Conservation (phyloP, 495 filamentous ascomycete genomes). For the Hyaloscypha bicolor region DNA sequence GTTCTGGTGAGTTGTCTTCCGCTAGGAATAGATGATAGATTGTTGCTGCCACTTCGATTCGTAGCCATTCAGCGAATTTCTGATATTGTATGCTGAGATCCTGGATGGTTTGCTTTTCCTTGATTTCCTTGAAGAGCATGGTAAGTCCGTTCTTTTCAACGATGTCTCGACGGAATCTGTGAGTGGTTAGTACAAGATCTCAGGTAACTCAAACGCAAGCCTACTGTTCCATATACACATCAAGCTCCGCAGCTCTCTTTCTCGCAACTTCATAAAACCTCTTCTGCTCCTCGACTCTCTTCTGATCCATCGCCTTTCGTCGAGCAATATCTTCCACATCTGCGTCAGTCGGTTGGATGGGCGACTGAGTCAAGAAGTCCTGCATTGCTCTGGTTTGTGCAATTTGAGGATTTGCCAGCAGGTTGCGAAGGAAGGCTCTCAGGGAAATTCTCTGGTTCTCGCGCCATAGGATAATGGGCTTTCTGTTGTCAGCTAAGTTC, state of each 20-base stretch:
- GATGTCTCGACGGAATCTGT: slow-evolving; percentile 58
- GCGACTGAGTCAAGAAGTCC: slow-evolving; percentile 74
- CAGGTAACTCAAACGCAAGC: slow-evolving; percentile 33
- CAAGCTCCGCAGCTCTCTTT: slow-evolving; percentile 85
- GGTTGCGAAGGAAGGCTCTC: slow-evolving; percentile 81
- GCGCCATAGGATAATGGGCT: slow-evolving; percentile 66
- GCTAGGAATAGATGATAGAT: slow-evolving; percentile 97
- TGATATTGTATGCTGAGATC: slow-evolving; percentile 93
- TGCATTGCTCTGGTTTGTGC: slow-evolving; percentile 78
- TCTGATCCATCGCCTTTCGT: slow-evolving; percentile 82
- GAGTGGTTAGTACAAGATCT: neutral
- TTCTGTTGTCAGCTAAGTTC: neutral
- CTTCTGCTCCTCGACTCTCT: slow-evolving; percentile 87
- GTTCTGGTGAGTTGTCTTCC: slow-evolving; percentile 94
- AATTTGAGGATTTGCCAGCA: slow-evolving; percentile 82
- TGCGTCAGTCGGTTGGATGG: slow-evolving; percentile 74
- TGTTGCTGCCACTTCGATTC: slow-evolving; percentile 95
- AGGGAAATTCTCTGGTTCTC: slow-evolving; percentile 92
- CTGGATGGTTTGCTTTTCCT: slow-evolving; percentile 78
- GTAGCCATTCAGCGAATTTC: slow-evolving; percentile 97
- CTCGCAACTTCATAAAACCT: slow-evolving; percentile 94
- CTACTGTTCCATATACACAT: slow-evolving; percentile 97
- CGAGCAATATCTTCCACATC: slow-evolving; percentile 77
- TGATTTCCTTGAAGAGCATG: slow-evolving; percentile 90
- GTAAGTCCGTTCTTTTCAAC: slow-evolving; percentile 78